These are phyloP conservation scores for Mycena vulgaris DNA, from an alignment of 768 basidiomycete genomes.

Conservation along the genomic window DNA sequence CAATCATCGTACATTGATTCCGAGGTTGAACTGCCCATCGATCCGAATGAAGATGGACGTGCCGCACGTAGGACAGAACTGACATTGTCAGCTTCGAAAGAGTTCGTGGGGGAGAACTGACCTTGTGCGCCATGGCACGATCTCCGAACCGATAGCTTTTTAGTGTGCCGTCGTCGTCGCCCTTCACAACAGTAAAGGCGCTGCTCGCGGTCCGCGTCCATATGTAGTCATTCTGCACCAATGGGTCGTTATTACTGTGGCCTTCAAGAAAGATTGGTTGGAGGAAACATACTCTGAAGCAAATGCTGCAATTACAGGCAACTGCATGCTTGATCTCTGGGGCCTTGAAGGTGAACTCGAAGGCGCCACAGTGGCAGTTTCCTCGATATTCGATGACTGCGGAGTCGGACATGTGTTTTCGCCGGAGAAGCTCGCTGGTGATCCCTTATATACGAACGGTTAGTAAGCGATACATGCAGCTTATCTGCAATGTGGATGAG, in stretches of 20 bases:
- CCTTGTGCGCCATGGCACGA: constrained; percentile 13
- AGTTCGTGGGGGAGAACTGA: neutral
- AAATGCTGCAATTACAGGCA: constrained; percentile 23
- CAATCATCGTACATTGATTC: neutral
- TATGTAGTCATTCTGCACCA: constrained; percentile 24
- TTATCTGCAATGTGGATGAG: too few relatives aligned
- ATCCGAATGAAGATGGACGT: constrained; percentile 13
- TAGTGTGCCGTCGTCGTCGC: constrained; percentile 8
- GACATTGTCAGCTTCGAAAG: neutral
- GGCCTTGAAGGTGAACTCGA: neutral
- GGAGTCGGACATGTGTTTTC: too few relatives aligned
- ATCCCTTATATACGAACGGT: too few relatives aligned
- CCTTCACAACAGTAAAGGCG: constrained; percentile 5
- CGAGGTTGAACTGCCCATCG: neutral
- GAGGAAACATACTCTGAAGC: neutral
- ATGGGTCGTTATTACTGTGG: too few relatives aligned
- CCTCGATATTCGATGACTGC: too few relatives aligned
- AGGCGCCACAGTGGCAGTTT: too few relatives aligned
- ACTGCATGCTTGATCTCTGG: neutral
- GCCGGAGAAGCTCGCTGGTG: too few relatives aligned
- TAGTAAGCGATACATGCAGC: too few relatives aligned
- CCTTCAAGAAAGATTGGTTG: neutral
- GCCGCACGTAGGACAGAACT: constrained; percentile 35
- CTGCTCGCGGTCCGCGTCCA: neutral
- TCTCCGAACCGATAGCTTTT: constrained; percentile 20